Percentiles rank a stretch among this genome's conserved stretches.
Evolutionary conservation across 495 filamentous ascomycete genomes (phyloP).

Genomic region (Bacidia gigantensis): DNA sequence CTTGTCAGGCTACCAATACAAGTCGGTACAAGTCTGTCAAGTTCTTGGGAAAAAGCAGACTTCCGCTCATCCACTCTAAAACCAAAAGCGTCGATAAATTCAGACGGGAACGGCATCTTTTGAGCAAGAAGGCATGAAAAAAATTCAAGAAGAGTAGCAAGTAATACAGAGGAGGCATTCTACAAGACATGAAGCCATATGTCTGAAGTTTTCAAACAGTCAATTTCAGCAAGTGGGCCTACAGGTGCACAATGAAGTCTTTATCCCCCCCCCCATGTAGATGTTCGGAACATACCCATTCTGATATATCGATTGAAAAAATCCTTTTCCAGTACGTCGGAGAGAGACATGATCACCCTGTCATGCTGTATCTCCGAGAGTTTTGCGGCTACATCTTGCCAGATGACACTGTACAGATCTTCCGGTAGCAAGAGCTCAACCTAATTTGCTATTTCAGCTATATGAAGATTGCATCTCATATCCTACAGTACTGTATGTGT

Average conservation of each 20-base stretch:
- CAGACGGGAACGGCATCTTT: no score
- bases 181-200: no score
- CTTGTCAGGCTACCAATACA: not conserved
- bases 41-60: no score
- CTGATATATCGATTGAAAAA: slow-evolving; percentile 88
- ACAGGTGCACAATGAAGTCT: no score
- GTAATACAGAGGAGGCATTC: no score
- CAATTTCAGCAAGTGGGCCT: no score
- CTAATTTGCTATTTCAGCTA: slow-evolving; percentile 29
- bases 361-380: slow-evolving; percentile 40
- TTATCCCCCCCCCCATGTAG: no score
- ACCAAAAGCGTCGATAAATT: no score
- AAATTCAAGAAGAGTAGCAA: no score
- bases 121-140: no score
- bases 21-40: not conserved
- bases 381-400: slow-evolving; percentile 36
- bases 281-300: slow-evolving; percentile 48
- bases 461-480: slow-evolving; percentile 1
- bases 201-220: no score
- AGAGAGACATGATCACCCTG: slow-evolving; percentile 60
- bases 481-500: slow-evolving; percentile 51
- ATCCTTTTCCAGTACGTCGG: slow-evolving; percentile 52
- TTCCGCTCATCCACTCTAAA: no score
- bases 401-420: slow-evolving; percentile 44
- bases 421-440: slow-evolving; percentile 63